Base-by-base conservation (phyloP, 345 rosid species). In the Eucalyptus albens region DNA sequence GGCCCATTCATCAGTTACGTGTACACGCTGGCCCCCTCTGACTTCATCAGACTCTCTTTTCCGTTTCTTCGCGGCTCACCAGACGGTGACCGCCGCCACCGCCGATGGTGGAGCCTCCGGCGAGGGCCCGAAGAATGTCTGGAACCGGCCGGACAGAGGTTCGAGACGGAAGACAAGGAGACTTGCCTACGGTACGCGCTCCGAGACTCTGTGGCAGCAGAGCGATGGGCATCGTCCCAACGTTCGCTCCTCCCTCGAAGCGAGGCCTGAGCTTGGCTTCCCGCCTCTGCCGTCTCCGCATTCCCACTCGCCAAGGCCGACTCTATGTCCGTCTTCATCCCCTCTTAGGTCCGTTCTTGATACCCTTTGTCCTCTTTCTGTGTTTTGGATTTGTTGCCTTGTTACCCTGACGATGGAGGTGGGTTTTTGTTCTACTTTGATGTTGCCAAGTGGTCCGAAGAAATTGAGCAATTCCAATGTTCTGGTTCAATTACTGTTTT, bases 131-230 rank as follows among this genome's bases (percentile, higher is more conserved):
- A 56, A 56, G 62, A 56, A 24, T 56, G 92, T 94, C 85, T 94
- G 94, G 97, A 96, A 95, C 91, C 86, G 93, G 87, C 90, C 44
- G 87, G 89, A 37, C 87, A 88, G 31, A 90, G 95, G 86, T 97
- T 96, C 94, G 95, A 96, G 93, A 95, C 96, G 26, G 97, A 97
- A 89, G 99, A 93, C 93, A 94, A 93, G 92, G 92, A 92, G 88
- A 94, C 99, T 2, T 95, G 92, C 94, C 42, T 95, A n/a, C 94
- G 92, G 50, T 95, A 95, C 93, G 95, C 90, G 87, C 16, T 94
- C 80, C 92, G 95, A 88, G 86, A 91, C 87, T 92, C 91, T 92
- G 92, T 21, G 95, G 96, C 8, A 92, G 96, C 8, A 92, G 93
- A 93, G 96, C 90, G 87, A 96, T 96, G 97, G 99, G 93, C 89